phyloP scores from a whole-genome alignment of 345 rosid species.

The Adansonia digitata region DNA sequence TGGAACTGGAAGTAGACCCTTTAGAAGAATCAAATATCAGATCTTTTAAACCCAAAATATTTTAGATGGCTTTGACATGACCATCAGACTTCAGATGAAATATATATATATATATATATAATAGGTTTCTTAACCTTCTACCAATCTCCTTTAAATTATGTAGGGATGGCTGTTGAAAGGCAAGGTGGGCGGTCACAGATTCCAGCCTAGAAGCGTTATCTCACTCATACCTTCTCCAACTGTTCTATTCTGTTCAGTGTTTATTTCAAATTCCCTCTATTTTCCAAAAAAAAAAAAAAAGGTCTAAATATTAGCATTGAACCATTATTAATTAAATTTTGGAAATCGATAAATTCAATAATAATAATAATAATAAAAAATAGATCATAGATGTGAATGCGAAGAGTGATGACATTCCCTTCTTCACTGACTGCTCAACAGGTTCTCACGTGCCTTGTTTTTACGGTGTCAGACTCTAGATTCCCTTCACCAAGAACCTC shows the following conservation, averaged over 20 bases:
- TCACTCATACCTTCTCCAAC: constrained; percentile 20
- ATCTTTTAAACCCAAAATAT: constrained; percentile 34
- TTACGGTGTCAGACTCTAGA: too few species aligned
- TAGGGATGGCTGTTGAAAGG: constrained; percentile 10
- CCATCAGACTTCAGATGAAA: constrained; percentile 10
- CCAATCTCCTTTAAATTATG: neutral
- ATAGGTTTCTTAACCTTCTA: neutral
- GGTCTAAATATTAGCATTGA: neutral
- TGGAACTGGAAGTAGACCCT: constrained; percentile 11
- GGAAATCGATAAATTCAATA: neutral
- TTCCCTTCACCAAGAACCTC: neutral
- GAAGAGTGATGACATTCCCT: neutral
- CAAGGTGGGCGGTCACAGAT: constrained; percentile 25
- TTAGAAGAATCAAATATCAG: constrained; percentile 29
- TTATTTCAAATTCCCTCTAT: neutral
- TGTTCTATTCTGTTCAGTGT: neutral
- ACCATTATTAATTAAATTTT: neutral
- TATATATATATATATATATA: neutral
- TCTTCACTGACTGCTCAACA: neutral
- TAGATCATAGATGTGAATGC: neutral
- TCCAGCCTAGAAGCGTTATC: constrained; percentile 63
- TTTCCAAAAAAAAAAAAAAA: neutral
- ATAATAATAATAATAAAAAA: too few species aligned
- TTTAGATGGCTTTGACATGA: constrained; percentile 10
- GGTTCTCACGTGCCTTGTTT: neutral